Base-by-base conservation (phyloP, 2,329 filamentous ascomycete species). In the Colletotrichum horii region DNA sequence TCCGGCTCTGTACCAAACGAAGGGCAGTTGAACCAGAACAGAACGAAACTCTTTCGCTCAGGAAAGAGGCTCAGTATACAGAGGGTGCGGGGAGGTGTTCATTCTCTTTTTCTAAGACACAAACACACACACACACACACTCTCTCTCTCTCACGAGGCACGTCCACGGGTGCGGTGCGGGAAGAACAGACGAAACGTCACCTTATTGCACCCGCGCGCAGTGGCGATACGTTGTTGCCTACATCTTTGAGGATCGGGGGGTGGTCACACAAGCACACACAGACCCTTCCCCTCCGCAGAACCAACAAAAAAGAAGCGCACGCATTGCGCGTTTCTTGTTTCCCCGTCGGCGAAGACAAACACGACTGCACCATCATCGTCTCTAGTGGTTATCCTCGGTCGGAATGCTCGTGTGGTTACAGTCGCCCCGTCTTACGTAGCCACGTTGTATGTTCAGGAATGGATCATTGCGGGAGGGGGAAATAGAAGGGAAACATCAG, bases 161-260 rank as follows among this genome's bases (percentile, higher is more conserved):
- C n/a, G 60, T 28, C 32, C 52, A 38, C 32, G 22, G 52, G 26
- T 34, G 38, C 38, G 38, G 38, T 48, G 19, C 38, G 19, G 38
- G 66, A 55, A 66, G 26, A 66, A 64, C 69, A 72, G 72, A 75
- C 62, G 72, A 75, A 75, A 75, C 72, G 68, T 72, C 72, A 75
- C 66, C 24, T 48, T 26, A 16, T n/a, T 16, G 38, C n/a, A 16
- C 30, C 19, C 26, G 16, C 30, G 62, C 36, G 32, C 19, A 64
- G 60, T 32, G 60, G 60, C 30, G 30, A 32, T 30, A 56, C 52
- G 26, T 26, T 15, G 16, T 22, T 26, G 24, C 52, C n/a, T 16
- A 9, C 52, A 26, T 56, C 38, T n/a, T 48, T n/a, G 38, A 43
- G 38, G 38, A 32, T 32, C 8, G 8, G 30, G 30, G 30, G 30